Evolutionary conservation across 768 basidiomycete genomes (phyloP).

Genomic region (Erythrobasidium yunnanense): DNA sequence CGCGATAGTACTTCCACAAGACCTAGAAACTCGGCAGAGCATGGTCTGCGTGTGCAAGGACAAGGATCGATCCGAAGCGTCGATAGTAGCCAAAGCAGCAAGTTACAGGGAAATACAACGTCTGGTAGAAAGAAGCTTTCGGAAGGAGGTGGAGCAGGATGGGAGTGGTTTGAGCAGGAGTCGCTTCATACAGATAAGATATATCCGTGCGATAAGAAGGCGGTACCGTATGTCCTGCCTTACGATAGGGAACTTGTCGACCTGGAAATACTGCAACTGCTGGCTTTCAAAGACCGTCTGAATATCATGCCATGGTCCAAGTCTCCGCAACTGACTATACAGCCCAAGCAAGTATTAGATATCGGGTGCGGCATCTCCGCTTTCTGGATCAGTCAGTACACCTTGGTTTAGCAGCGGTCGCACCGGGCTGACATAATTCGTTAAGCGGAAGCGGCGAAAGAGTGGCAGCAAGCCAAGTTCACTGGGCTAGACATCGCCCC

Average conservation of each 20-base stretch:
- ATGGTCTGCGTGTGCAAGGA: no score
- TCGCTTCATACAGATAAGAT: neutral
- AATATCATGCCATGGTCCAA: conserved; percentile 12
- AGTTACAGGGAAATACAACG: no score
- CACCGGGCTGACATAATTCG: neutral
- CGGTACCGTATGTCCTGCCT: neutral
- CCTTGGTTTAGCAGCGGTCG: neutral
- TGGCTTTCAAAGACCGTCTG: neutral
- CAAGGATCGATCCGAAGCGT: no score
- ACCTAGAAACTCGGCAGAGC: no score
- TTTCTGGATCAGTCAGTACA: conserved; percentile 10
- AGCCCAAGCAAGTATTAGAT: conserved; percentile 3
- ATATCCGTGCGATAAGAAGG: neutral
- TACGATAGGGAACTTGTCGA: conserved; percentile 10
- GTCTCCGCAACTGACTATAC: neutral
- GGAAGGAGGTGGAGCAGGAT: neutral
- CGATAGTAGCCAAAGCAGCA: no score
- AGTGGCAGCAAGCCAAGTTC: neutral
- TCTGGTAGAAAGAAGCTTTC: neutral
- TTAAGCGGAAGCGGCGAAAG: conserved; percentile 3
- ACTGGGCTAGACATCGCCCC: conserved; percentile 20
- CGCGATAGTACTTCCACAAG: no score
- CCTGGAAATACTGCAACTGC: neutral
- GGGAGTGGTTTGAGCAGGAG: neutral
- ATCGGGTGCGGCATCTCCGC: conserved; percentile 8